Percentiles rank a stretch among this genome's conserved stretches.
Conservation (phyloP, 495 filamentous ascomycete genomes). For the Xylaria venustula region DNA sequence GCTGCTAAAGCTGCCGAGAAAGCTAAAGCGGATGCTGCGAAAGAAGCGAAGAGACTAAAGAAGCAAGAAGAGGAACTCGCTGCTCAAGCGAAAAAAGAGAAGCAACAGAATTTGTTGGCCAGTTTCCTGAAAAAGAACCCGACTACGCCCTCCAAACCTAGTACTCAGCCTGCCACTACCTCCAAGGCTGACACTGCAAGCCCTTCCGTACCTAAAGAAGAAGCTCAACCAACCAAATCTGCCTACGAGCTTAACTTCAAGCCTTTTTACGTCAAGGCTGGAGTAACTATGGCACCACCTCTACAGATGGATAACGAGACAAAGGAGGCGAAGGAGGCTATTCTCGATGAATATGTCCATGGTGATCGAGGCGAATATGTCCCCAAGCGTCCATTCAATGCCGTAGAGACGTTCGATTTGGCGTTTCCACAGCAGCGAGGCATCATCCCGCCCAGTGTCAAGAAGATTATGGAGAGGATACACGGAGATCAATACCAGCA, state of each 20-base stretch:
- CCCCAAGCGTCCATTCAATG: conserved; percentile 43
- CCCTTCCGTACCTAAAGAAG: conserved; percentile 15
- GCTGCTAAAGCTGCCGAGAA: conserved; percentile 35
- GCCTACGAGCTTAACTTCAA: conserved; percentile 74
- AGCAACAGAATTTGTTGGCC: conserved; percentile 57
- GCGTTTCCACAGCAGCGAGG: conserved; percentile 54
- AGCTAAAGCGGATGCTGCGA: conserved; percentile 38
- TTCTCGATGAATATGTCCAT: conserved; percentile 44
- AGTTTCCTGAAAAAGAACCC: conserved; percentile 44
- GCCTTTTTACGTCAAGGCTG: conserved; percentile 70
- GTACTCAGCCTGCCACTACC: conserved; percentile 30
- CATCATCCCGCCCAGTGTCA: conserved; percentile 52
- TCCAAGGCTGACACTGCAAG: conserved; percentile 11
- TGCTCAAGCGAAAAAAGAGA: conserved; percentile 55
- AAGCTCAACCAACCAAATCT: conserved; percentile 37
- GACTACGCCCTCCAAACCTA: conserved; percentile 20
- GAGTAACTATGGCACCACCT: conserved; percentile 59
- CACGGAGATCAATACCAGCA: conserved; percentile 22
- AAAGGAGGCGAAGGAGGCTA: conserved; percentile 48
- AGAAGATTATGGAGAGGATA: conserved; percentile 60
- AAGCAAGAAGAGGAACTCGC: conserved; percentile 52
- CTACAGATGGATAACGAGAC: conserved; percentile 56
- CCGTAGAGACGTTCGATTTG: conserved; percentile 59
- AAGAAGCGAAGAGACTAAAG: conserved; percentile 38
- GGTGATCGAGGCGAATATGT: conserved; percentile 32